A percentile compares a stretch with the other conserved stretches of the same genome.
phyloP scores from a whole-genome alignment of 1,284 basidiomycete genomes.

The Melampsora medusae region DNA sequence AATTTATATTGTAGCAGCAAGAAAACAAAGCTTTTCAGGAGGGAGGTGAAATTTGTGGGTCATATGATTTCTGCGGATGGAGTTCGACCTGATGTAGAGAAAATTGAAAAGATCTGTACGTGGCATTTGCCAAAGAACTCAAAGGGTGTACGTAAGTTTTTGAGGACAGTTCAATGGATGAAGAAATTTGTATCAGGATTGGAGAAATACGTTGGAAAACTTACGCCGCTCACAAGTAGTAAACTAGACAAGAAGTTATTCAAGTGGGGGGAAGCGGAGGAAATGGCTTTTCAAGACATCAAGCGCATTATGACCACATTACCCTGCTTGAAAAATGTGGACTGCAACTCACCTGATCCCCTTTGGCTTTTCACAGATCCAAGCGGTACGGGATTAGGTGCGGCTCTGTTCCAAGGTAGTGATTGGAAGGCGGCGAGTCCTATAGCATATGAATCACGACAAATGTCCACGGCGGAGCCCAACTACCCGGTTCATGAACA shows the following conservation, averaged over 20 bases:
- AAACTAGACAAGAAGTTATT: conserved; percentile 26
- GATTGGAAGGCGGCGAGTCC: conserved; percentile 19
- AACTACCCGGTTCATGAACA: too few relatives aligned
- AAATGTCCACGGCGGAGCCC: neutral
- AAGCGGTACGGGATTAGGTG: conserved; percentile 15
- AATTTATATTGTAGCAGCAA: conserved; percentile 19
- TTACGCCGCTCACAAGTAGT: conserved; percentile 55
- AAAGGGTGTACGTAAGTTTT: conserved; percentile 54
- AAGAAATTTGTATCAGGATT: conserved; percentile 55
- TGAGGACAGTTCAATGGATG: conserved; percentile 57
- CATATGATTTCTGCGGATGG: conserved; percentile 54
- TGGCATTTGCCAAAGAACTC: conserved; percentile 55
- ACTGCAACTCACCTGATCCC: conserved; percentile 48
- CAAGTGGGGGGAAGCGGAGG: conserved; percentile 27
- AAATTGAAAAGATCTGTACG: conserved; percentile 53
- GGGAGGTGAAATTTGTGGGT: conserved; percentile 54
- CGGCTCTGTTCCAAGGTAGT: conserved; percentile 29
- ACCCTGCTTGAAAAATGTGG: conserved; percentile 54
- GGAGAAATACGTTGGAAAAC: conserved; percentile 53
- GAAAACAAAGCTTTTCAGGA: conserved; percentile 49
- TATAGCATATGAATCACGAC: conserved; percentile 43
- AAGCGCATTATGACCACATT: conserved; percentile 52
- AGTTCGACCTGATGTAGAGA: conserved; percentile 54
- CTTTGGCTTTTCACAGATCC: conserved; percentile 45
- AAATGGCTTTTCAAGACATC: conserved; percentile 53